Conservation (phyloP, 352 stramenopile species). For the Phytophthora pini region DNA sequence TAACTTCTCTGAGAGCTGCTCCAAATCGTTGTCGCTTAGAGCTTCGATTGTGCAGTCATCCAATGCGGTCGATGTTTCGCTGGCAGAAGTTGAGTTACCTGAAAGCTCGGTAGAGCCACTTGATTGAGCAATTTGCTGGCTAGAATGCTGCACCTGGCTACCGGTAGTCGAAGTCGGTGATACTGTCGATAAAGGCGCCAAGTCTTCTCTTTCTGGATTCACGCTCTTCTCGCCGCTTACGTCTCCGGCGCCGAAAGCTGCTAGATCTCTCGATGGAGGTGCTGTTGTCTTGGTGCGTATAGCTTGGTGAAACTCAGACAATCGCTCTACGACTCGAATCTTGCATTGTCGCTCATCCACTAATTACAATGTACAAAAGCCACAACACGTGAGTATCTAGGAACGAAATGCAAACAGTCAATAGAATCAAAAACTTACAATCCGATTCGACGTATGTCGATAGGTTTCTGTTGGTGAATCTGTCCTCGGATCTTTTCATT, state of each 20-base stretch:
- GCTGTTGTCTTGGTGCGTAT: constrained; percentile 63
- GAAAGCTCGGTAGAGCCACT: constrained; percentile 4
- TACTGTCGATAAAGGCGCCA: constrained; percentile 2
- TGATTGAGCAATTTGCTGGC: constrained; percentile 6
- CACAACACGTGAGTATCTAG: constrained; percentile 4
- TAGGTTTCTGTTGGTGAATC: constrained; percentile 42
- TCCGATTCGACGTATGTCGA: constrained; percentile 77
- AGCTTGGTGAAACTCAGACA: constrained; percentile 84
- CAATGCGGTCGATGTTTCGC: constrained; percentile 32
- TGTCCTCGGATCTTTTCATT: constrained; percentile 27
- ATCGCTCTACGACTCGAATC: constrained; percentile 84
- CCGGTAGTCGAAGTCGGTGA: not conserved
- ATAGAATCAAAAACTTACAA: constrained; percentile 41
- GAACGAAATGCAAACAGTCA: not conserved
- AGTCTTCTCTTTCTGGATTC: constrained; percentile 8
- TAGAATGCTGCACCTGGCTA: constrained; percentile 14
- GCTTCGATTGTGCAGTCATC: constrained; percentile 82
- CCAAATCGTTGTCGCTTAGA: constrained; percentile 81
- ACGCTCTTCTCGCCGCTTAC: constrained; percentile 10
- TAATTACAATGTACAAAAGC: constrained; percentile 34
- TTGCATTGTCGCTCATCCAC: constrained; percentile 90
- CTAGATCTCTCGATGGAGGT: constrained; percentile 12
- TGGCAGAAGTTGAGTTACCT: constrained; percentile 13
- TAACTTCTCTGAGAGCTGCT: constrained; percentile 79
- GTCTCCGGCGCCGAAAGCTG: constrained; percentile 3